phyloP scores from a whole-genome alignment of 352 stramenopile species.

The Phytopythium cucurbitacearum region DNA sequence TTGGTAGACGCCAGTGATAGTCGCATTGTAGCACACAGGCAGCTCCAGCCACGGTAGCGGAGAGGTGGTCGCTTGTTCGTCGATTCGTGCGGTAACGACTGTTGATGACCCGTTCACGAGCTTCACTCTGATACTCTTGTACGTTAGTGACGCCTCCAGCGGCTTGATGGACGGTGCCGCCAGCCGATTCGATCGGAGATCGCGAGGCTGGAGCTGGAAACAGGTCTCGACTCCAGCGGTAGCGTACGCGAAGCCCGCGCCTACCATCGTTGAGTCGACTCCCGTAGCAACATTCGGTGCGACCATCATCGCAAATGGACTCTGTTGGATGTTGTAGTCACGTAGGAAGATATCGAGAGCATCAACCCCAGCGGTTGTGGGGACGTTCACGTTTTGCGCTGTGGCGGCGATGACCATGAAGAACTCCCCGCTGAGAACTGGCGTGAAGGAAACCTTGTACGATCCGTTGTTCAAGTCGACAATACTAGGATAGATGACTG shows the following conservation, averaged over 20 bases:
- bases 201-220: slow-evolving; percentile 38
- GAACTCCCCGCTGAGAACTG: slow-evolving; percentile 30
- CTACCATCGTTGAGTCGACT: slow-evolving; percentile 24
- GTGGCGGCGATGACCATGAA: slow-evolving; percentile 36
- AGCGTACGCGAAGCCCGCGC: slow-evolving; percentile 23
- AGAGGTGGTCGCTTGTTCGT: not conserved
- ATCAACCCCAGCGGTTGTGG: slow-evolving; percentile 9
- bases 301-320: slow-evolving; percentile 42
- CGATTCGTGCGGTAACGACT: slow-evolving; percentile 4
- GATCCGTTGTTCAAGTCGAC: slow-evolving; percentile 31
- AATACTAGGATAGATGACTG: slow-evolving; percentile 15
- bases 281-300: slow-evolving; percentile 25
- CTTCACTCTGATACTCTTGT: slow-evolving; percentile 10
- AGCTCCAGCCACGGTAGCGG: slow-evolving; percentile 3
- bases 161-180: slow-evolving; percentile 1
- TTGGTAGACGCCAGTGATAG: slow-evolving; percentile 22
- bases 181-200: slow-evolving; percentile 25
- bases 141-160: not conserved
- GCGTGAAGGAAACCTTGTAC: slow-evolving; percentile 33
- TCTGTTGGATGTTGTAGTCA: slow-evolving; percentile 31
- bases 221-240: slow-evolving; percentile 25
- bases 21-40: slow-evolving; percentile 26
- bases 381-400: slow-evolving; percentile 11
- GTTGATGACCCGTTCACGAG: slow-evolving; percentile 5
- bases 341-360: slow-evolving; percentile 27